Evolutionary conservation across 768 basidiomycete species (phyloP).

Genomic region (Neoboletus magnificus): DNA sequence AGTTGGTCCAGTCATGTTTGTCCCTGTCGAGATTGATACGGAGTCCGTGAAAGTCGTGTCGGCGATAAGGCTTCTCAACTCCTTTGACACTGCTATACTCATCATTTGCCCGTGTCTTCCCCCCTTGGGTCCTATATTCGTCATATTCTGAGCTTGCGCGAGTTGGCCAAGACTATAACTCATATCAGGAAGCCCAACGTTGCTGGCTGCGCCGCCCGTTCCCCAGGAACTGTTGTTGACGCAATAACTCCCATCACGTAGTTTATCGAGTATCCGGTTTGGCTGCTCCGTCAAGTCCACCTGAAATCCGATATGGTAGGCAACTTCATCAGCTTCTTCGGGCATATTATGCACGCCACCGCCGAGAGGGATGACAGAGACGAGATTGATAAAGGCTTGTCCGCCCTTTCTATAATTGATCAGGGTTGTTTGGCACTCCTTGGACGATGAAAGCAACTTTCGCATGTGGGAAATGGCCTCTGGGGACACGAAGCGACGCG

Average conservation of each 20-base stretch:
- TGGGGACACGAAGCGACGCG: constrained; percentile 59
- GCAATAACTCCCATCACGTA: constrained; percentile 74
- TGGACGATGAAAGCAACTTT: constrained; percentile 62
- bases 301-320: constrained; percentile 93
- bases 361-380: constrained; percentile 83
- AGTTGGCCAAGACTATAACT: constrained; percentile 10
- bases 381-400: constrained; percentile 84
- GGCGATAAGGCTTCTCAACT: constrained; percentile 47
- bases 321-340: constrained; percentile 66
- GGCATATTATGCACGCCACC: constrained; percentile 49
- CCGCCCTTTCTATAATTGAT: constrained; percentile 89
- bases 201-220: background rate
- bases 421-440: constrained; percentile 86
- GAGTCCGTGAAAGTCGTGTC: constrained; percentile 47
- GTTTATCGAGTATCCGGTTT: constrained; percentile 73
- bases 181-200: background rate
- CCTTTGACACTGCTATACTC: constrained; percentile 46
- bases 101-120: constrained; percentile 27
- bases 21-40: constrained; percentile 42
- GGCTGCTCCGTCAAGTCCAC: constrained; percentile 90
- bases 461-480: constrained; percentile 65
- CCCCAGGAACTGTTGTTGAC: constrained; percentile 49
- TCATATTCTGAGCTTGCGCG: constrained; percentile 17
- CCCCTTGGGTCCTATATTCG: constrained; percentile 19
- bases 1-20: constrained; percentile 34